A percentile compares a stretch with the other conserved stretches of the same genome.
These are phyloP conservation scores for Nitzschia sp. DNA, from an alignment of 108 stramenopile species.

Conservation along the genomic window DNA sequence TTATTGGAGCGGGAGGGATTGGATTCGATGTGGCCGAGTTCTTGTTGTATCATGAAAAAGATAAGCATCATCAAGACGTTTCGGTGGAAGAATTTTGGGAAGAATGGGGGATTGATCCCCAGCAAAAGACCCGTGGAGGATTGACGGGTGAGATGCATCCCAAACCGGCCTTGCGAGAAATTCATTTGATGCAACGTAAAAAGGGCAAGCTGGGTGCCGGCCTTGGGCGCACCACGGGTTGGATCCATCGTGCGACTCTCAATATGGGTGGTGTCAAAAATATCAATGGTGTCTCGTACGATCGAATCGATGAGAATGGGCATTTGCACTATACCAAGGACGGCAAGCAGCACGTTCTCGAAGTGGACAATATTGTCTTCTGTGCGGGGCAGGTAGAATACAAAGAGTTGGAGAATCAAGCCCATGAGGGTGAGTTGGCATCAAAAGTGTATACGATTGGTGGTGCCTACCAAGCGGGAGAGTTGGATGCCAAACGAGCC, in stretches of 20 bases:
- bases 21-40: constrained; percentile 98
- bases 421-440: constrained; percentile 31
- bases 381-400: constrained; percentile 93
- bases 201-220: constrained; percentile 87
- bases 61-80: constrained; percentile 55
- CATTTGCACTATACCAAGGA: constrained; percentile 81
- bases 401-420: constrained; percentile 37
- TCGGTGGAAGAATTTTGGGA: constrained; percentile 74
- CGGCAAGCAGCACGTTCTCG: constrained; percentile 56
- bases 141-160: constrained; percentile 19
- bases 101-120: constrained; percentile 94
- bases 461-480: constrained; percentile 91
- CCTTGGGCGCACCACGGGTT: constrained; percentile 95
- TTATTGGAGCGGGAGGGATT: constrained; percentile 98
- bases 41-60: constrained; percentile 70
- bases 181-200: constrained; percentile 93
- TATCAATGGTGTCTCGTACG: constrained; percentile 83
- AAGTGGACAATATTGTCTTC: constrained; percentile 92
- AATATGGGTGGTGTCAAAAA: constrained; percentile 83
- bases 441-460: constrained; percentile 88
- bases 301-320: constrained; percentile 89
- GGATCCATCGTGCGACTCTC: constrained; percentile 95
- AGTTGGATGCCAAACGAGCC: constrained; percentile 97
- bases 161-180: constrained; percentile 55
- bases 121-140: constrained; percentile 58